phyloP scores from a whole-genome alignment of 1,139 yeast species.

The Eremothecium gossypii region DNA sequence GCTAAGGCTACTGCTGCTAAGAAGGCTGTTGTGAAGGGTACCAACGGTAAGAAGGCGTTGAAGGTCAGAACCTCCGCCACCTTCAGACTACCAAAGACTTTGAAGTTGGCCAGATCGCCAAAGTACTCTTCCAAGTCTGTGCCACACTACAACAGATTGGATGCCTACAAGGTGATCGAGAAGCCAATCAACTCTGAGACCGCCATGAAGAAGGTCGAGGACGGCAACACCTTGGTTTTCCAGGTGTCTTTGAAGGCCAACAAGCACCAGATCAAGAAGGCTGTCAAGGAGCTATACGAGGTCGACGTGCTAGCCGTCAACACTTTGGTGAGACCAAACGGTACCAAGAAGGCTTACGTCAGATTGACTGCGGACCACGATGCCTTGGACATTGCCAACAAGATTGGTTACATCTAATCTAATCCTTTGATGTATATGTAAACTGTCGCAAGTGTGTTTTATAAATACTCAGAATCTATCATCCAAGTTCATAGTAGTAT shows the following conservation, averaged over 20 bases:
- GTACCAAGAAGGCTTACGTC: conserved; percentile 99
- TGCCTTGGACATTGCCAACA: conserved; percentile 99
- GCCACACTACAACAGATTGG: conserved; percentile 96
- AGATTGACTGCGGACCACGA: conserved; percentile 99
- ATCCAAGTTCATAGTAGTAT: conserved; percentile 2
- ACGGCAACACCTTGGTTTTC: conserved; percentile 98
- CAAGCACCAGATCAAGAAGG: conserved; percentile 97
- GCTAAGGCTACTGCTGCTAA: conserved; percentile 93
- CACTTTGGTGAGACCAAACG: conserved; percentile 97
- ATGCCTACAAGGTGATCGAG: conserved; percentile 90
- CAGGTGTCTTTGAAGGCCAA: conserved; percentile 94
- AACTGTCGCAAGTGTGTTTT: conserved; percentile 4
- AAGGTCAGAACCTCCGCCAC: conserved; percentile 94
- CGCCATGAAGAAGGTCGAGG: conserved; percentile 99
- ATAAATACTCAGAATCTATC: conserved; percentile 6
- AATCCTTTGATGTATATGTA: conserved; percentile 11
- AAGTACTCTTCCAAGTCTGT: conserved; percentile 93
- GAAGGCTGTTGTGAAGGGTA: conserved; percentile 98
- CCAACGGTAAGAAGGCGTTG: conserved; percentile 80
- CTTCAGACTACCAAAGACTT: conserved; percentile 97
- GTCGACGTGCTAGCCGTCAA: conserved; percentile 90
- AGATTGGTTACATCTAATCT: conserved; percentile 91
- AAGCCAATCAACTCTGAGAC: conserved; percentile 97
- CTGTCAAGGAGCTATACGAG: conserved; percentile 96
- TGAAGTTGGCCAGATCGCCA: conserved; percentile 88